Base-by-base conservation (phyloP, 1,284 basidiomycete genomes). In the Ceratobasidium sp. region DNA sequence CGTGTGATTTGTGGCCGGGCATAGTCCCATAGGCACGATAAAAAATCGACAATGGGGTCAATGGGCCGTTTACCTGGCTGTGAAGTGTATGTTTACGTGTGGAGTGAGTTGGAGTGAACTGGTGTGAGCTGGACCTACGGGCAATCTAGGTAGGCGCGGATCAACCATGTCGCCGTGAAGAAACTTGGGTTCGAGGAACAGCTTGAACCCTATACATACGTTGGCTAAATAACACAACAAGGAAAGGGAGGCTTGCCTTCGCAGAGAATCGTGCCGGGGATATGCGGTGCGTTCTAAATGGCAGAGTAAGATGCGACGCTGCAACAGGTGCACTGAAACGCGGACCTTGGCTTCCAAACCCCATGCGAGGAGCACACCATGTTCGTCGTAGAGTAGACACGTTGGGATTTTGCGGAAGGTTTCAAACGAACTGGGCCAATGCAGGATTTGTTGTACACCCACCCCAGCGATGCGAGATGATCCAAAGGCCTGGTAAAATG, bases 351-450 rank as follows among this genome's bases (percentile, higher is more conserved):
- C 91, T 79, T 91, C 89, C 54, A 91, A 78, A 3, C 90, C 90
- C 90, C 90, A 92, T 8, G 89, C 87, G 34, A 91, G 75, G 0
- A 92, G 86, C 71, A 82, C 82, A 0, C 90, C 90, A 43, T 79
- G 77, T 53, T 88, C 85, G 73, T 91, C 87, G 72, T 92, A 92
- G 15, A 92, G 77, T 31, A 92, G 79, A 76, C 90, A 92, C 0
- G 91, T 92, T 3, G 90, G 91, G 50, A 92, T 88, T 79, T 92
- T 92, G 74, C 89, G 83, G 79, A 90, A 91, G 0, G 87, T 90
- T 77, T 92, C 91, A 70, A 86, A 84, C 1, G 89, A 89, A 27
- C 89, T 88, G 0, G 89, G 89, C 90, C 90, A 91, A 70, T 85
- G 84, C 7, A 92, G 77, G 58, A 92, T 91, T 75, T 92, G 90